Evolutionary conservation across 1,284 basidiomycete genomes (phyloP).

Genomic region (Dichomitus squalens): DNA sequence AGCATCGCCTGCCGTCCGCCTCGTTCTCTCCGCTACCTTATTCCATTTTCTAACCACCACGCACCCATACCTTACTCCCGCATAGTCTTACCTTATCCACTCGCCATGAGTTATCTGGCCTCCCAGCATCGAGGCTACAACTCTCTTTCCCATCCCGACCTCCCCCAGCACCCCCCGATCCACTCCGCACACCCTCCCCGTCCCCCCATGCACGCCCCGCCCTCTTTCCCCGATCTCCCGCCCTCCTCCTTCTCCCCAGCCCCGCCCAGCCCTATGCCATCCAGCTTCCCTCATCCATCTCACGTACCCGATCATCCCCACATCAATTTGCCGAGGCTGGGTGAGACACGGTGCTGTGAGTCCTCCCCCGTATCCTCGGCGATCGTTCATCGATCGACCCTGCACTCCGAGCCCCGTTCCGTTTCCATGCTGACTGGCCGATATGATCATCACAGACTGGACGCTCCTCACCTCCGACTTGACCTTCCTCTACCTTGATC

Average conservation of each 20-base stretch:
- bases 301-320: slow-evolving; percentile 31
- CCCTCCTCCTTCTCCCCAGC: slow-evolving; percentile 19
- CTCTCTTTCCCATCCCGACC: slow-evolving; percentile 35
- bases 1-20: slow-evolving; percentile 21
- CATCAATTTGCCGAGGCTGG: slow-evolving; percentile 53
- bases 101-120: slow-evolving; percentile 47
- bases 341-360: slow-evolving; percentile 77
- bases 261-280: slow-evolving; percentile 18
- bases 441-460: slow-evolving; percentile 55
- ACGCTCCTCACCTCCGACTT: slow-evolving; percentile 73
- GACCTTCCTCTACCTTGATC: slow-evolving; percentile 88
- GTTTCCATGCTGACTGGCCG: slow-evolving; percentile 26
- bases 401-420: slow-evolving; percentile 22
- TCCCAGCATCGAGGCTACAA: slow-evolving; percentile 41
- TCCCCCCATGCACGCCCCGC: slow-evolving; percentile 35
- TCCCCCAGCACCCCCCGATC: slow-evolving; percentile 26
- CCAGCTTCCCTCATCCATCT: slow-evolving; percentile 22
- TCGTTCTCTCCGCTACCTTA: slow-evolving; percentile 27
- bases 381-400: slow-evolving; percentile 41
- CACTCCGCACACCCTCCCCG: slow-evolving; percentile 21
- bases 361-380: slow-evolving; percentile 32
- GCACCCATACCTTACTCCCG: slow-evolving; percentile 20
- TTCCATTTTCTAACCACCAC: slow-evolving; percentile 25
- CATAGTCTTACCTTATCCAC: slow-evolving; percentile 28
- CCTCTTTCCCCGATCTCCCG: slow-evolving; percentile 36